Base-by-base conservation (phyloP, 1,284 basidiomycete species). In the Papiliotrema fonsecae region DNA sequence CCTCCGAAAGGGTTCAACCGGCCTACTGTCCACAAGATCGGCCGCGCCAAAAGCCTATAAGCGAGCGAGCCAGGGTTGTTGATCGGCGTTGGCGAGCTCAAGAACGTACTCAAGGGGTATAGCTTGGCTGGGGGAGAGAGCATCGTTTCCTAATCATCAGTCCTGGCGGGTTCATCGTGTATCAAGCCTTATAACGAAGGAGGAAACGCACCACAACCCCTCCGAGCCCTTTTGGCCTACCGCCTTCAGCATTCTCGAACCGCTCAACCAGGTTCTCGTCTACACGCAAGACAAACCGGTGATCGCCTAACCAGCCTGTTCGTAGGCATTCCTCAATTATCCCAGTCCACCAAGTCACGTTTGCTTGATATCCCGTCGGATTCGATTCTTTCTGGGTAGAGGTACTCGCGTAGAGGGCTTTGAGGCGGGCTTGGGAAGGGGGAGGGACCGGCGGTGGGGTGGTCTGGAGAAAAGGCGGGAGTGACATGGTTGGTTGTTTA, bases 371-470 rank as follows among this genome's bases (percentile, higher is more conserved):
- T 2, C 88, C 85, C 3, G 84, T 80, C 0, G 88, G 85, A 67
- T 97, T 94, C 1, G 88, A 85, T 27, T 81, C 75, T 58, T 86
- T 87, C 74, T 93, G 89, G 6, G 82, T 78, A 0, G 87, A 83
- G 48, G 94, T 83, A 63, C 93, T 89, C 2, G 91, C 85, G 72
- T 93, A 97, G 14, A 97, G 77, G 0, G 90, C 83, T 57, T 86
- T 84, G 0, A 96, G 77, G 10, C 90, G 84, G 18, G 63, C 54
- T 43, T 55, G 10, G 77, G 79, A 31, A 67, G 77, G 10, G 80
- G 50, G 49, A 7, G 60, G 24, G 7, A 56, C 44, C 0, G 56
- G 51, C 2, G 65, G 49, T 9, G 63, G 55, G 4, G 43, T 42
- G 5, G 54, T 35, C 18, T 36, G 28, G 31, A 67, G 56, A 51